Evolutionary conservation across 73 alveolate species (phyloP).

Genomic region (Paramecium octaurelia): DNA sequence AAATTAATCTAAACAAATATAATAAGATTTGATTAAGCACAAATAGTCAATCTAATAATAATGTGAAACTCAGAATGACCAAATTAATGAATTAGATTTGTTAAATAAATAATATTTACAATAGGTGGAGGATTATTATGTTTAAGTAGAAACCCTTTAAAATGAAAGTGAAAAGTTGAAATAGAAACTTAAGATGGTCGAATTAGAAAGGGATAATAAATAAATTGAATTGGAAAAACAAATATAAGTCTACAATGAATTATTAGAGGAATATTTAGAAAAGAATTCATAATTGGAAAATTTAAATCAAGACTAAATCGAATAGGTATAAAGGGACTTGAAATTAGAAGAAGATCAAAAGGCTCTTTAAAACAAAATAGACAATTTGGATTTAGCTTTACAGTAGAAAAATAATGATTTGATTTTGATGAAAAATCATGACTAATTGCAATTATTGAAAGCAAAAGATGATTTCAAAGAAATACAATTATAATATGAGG

Average conservation of each 20-base stretch:
- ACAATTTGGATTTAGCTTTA: not conserved
- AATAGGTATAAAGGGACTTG: not conserved
- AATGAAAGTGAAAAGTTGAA: not conserved
- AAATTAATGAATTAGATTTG: not conserved
- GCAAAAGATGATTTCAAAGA: not conserved
- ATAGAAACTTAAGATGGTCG: not conserved
- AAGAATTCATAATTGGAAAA: not conserved
- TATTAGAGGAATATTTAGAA: not conserved
- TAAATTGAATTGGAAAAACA: conserved; percentile 16
- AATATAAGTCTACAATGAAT: not conserved
- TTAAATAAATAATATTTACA: not conserved
- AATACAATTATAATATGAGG: not conserved
- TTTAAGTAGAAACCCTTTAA: not conserved
- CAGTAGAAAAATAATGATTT: not conserved
- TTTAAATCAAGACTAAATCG: not conserved
- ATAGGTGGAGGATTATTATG: not conserved
- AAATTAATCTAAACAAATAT: not conserved
- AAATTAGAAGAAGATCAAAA: not conserved
- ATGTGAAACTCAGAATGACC: not conserved
- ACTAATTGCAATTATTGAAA: not conserved
- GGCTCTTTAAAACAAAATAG: not conserved
- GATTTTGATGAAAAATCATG: not conserved
- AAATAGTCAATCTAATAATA: not conserved
- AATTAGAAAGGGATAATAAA: conserved; percentile 35
- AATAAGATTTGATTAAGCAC: not conserved